Evolutionary conservation across 352 stramenopile species (phyloP).

Genomic region (Pythium brachiatum): DNA sequence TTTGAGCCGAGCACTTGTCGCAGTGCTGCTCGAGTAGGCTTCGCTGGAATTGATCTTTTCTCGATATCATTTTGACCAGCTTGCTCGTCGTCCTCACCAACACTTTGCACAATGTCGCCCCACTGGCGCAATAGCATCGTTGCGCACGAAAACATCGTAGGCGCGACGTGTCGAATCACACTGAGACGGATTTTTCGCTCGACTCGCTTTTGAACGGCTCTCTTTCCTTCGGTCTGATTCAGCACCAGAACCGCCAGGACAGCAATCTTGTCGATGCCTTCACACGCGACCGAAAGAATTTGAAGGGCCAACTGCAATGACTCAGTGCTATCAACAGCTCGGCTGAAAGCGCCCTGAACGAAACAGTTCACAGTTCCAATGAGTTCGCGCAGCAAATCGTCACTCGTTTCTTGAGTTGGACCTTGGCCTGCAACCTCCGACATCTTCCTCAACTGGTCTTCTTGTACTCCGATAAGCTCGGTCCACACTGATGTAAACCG

Average conservation of each 20-base stretch:
- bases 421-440: background rate
- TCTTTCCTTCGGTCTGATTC: background rate
- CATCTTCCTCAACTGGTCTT: background rate
- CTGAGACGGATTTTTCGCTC: conserved; percentile 1
- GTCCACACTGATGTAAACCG: conserved; percentile 12
- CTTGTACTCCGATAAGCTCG: conserved; percentile 9
- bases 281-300: background rate
- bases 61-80: background rate
- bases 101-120: background rate
- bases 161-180: conserved; percentile 13
- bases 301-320: conserved; percentile 1
- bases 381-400: conserved; percentile 4
- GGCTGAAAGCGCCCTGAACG: conserved; percentile 15
- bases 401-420: background rate
- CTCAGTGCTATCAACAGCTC: background rate
- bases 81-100: background rate
- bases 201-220: background rate
- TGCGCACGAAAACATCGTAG: background rate
- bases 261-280: conserved; percentile 1
- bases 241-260: background rate
- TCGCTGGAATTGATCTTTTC: background rate
- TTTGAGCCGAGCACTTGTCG: conserved; percentile 11
- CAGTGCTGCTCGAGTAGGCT: background rate
- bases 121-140: conserved; percentile 4
- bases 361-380: conserved; percentile 16